Percentiles rank a stretch among this genome's conserved stretches.
These are phyloP conservation scores for Ceratobasidium papillatum DNA, from an alignment of 1,284 basidiomycete species.

Conservation along the genomic window DNA sequence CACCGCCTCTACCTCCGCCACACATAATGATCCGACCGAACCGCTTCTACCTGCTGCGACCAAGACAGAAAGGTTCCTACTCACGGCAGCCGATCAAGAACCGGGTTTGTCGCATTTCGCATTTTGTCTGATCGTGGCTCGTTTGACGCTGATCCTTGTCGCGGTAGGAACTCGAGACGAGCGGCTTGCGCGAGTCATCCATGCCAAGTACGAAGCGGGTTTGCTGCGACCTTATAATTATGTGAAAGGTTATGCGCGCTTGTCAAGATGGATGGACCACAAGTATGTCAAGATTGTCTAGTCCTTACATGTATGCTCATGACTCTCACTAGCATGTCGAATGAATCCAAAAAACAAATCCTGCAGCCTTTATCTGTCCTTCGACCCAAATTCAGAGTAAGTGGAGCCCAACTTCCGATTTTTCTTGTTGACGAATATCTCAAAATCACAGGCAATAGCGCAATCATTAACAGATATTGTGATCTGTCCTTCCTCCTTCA, in stretches of 20 bases:
- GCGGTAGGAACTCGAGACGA: conserved; percentile 86
- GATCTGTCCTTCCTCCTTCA: conserved; percentile 46
- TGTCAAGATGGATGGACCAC: conserved; percentile 94
- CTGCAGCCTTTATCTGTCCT: conserved; percentile 88
- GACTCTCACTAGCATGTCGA: conserved; percentile 69
- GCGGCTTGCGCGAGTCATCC: conserved; percentile 89
- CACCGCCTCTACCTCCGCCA: conserved; percentile 37
- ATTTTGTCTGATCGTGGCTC: neutral
- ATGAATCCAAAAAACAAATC: conserved; percentile 89
- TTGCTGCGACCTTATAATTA: conserved; percentile 96
- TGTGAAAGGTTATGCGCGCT: conserved; percentile 89
- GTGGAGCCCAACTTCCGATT: conserved; percentile 16
- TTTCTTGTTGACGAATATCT: conserved; percentile 27
- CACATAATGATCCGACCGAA: conserved; percentile 47
- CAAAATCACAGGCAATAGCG: conserved; percentile 73
- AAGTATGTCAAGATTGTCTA: conserved; percentile 66
- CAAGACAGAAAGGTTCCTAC: conserved; percentile 86
- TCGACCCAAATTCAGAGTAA: conserved; percentile 89
- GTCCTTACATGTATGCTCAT: conserved; percentile 20
- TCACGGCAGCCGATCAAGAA: conserved; percentile 95
- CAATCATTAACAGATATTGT: conserved; percentile 89
- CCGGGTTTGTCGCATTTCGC: conserved; percentile 4
- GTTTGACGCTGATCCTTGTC: neutral
- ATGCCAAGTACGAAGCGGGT: conserved; percentile 97
- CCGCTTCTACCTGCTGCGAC: conserved; percentile 70